These are phyloP conservation scores for Hygrophila difformis DNA, from an alignment of 257 asterid species.

Conservation along the genomic window DNA sequence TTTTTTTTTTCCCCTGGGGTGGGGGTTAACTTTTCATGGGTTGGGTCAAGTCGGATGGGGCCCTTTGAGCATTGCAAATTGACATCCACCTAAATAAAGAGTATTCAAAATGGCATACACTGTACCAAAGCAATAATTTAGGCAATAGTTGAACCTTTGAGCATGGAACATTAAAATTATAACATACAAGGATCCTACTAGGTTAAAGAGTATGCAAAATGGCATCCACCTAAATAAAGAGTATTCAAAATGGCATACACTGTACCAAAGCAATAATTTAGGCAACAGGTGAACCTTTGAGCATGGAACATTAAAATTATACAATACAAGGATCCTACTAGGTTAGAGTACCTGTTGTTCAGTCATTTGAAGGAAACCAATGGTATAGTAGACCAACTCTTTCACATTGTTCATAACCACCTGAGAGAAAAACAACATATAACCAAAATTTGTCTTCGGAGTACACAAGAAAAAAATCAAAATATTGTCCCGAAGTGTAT, in stretches of 20 bases:
- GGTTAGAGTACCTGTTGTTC: constrained; percentile 97
- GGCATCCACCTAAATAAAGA: not conserved
- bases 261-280: not conserved
- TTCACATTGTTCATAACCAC: constrained; percentile 57
- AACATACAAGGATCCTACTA: too few species aligned
- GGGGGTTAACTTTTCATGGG: too few species aligned
- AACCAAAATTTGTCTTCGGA: constrained; percentile 6
- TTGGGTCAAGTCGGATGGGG: too few species aligned
- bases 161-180: not conserved
- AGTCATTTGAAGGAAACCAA: constrained; percentile 87
- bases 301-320: not conserved
- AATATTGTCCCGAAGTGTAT: constrained; percentile 29
- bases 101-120: not conserved
- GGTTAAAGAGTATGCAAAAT: too few species aligned
- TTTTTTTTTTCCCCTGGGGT: too few species aligned
- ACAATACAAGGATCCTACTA: too few species aligned
- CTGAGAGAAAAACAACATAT: constrained; percentile 26
- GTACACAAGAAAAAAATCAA: constrained; percentile 7
- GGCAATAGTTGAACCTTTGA: not conserved
- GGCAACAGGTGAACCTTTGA: not conserved
- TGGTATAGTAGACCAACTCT: constrained; percentile 77
- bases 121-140: not conserved
- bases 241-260: not conserved
- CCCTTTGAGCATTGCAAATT: too few species aligned
- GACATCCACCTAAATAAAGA: not conserved